phyloP scores from a whole-genome alignment of 371 early-diverging fungal genomes.

The Funneliformis caledonium region DNA sequence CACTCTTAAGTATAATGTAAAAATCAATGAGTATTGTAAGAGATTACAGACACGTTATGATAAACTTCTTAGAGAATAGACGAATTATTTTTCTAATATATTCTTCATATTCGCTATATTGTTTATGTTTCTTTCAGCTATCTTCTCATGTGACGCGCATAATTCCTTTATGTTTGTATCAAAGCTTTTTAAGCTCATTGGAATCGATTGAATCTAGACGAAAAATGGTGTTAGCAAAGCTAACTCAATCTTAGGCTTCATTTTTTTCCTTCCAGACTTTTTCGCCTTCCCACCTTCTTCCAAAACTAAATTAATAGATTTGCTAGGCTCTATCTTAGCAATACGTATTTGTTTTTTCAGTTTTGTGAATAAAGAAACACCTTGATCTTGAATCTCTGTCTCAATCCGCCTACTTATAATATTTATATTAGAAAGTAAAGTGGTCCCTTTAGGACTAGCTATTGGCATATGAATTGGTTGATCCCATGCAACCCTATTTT shows the following conservation, averaged over 20 bases:
- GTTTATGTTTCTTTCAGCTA: too few relatives aligned
- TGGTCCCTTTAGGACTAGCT: too few relatives aligned
- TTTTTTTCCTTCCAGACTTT: neutral
- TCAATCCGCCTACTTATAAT: neutral
- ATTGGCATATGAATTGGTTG: constrained; percentile 3
- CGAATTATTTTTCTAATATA: too few relatives aligned
- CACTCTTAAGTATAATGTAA: neutral
- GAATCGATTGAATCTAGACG: neutral
- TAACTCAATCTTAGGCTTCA: neutral
- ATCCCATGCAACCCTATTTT: constrained; percentile 29
- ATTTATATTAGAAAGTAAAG: neutral
- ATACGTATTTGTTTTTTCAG: neutral
- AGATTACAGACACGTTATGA: too few relatives aligned
- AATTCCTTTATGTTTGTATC: neutral
- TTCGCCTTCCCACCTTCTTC: neutral
- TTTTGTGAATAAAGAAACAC: neutral
- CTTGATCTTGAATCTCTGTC: neutral
- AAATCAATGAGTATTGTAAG: neutral
- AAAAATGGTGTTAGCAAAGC: neutral
- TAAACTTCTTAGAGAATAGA: too few relatives aligned
- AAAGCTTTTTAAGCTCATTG: too few relatives aligned
- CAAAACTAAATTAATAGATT: neutral
- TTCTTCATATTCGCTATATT: too few relatives aligned
- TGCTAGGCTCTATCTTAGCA: neutral
- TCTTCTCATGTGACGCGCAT: too few relatives aligned